Percentiles rank a stretch among this genome's conserved stretches.
These are phyloP conservation scores for Yamadazyma triangularis DNA, from an alignment of 1,139 yeast genomes.

Conservation along the genomic window DNA sequence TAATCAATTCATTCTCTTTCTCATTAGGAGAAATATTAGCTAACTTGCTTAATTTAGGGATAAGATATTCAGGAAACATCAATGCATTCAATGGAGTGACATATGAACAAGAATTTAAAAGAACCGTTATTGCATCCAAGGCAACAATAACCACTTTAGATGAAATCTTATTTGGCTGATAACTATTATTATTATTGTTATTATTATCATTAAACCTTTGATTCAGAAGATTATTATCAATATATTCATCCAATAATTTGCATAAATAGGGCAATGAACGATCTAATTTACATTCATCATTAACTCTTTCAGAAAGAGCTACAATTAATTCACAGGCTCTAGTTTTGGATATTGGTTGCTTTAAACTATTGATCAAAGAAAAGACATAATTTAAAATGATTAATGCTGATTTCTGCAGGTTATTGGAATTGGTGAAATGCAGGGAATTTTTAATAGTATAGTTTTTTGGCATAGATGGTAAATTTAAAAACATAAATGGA, in stretches of 20 bases:
- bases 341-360: conserved; percentile 56
- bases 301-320: conserved; percentile 70
- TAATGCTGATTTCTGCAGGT: conserved; percentile 45
- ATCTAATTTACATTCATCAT: conserved; percentile 83
- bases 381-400: conserved; percentile 61
- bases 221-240: conserved; percentile 6
- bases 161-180: conserved; percentile 6
- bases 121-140: conserved; percentile 53
- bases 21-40: conserved; percentile 17
- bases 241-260: conserved; percentile 35
- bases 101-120: conserved; percentile 59
- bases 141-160: conserved; percentile 57
- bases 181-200: background rate
- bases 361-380: conserved; percentile 62
- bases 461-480: conserved; percentile 43
- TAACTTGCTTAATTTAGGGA: conserved; percentile 61
- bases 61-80: conserved; percentile 73
- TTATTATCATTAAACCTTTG: conserved; percentile 1
- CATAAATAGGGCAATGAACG: conserved; percentile 78
- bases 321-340: conserved; percentile 74
- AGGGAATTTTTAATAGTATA: conserved; percentile 40
- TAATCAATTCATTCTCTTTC: conserved; percentile 32
- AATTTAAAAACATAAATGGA: conserved; percentile 34
- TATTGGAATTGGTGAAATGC: conserved; percentile 7
- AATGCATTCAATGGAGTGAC: conserved; percentile 73